Evolutionary conservation across 305 asterid genomes (phyloP).

Genomic region (Fraxinus floribunda): DNA sequence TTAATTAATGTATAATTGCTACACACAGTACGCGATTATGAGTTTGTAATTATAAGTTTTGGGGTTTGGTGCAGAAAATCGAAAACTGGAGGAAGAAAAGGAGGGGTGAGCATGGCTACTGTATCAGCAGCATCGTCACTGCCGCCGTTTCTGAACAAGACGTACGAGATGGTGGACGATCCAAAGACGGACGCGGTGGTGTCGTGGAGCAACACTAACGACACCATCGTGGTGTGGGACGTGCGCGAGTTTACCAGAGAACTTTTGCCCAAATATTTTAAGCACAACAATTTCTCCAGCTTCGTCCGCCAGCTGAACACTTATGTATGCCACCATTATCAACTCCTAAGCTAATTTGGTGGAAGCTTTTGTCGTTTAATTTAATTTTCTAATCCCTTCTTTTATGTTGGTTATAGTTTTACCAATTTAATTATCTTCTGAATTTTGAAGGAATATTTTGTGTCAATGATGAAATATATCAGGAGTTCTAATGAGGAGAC

Average conservation of each 20-base stretch:
- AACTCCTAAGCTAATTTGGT: neutral
- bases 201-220: constrained; percentile 15
- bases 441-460: neutral
- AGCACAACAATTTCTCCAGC: constrained; percentile 25
- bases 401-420: neutral
- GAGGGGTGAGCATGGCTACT: neutral
- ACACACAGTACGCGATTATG: neutral
- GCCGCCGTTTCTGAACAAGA: constrained; percentile 19
- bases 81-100: neutral
- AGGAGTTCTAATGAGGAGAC: neutral
- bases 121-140: neutral
- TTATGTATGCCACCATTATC: neutral
- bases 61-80: neutral
- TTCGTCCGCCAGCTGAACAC: constrained; percentile 14
- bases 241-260: constrained; percentile 6
- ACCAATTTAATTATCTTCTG: neutral
- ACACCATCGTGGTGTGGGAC: constrained; percentile 21
- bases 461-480: neutral
- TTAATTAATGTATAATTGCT: neutral
- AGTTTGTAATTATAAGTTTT: neutral
- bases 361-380: neutral
- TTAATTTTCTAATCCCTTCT: neutral
- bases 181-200: constrained; percentile 12
- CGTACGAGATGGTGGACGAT: constrained; percentile 25
- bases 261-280: constrained; percentile 17